Evolutionary conservation across 2,329 filamentous ascomycete genomes (phyloP).

Genomic region (Sarocladiaceae sp.): DNA sequence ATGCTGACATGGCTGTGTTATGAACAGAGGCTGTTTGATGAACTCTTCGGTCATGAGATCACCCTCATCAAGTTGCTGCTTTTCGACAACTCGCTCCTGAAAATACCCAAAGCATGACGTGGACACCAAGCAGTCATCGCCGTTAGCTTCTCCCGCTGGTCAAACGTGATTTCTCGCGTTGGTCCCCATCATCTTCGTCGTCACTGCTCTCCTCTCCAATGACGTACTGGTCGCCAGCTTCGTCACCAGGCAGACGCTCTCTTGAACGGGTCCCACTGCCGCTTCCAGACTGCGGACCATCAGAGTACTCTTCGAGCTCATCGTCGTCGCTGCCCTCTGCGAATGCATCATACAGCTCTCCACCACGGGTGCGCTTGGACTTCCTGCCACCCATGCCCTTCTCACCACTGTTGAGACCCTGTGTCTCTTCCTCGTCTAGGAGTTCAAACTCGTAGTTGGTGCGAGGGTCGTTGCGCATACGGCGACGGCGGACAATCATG

Average conservation of each 20-base stretch:
- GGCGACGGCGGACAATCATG: conserved; percentile 69
- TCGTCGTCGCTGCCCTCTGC: conserved; percentile 76
- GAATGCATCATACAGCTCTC: conserved; percentile 96
- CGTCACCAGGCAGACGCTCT: conserved; percentile 22
- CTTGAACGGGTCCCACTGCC: conserved; percentile 16
- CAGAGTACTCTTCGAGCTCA: conserved; percentile 35
- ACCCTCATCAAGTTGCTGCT: neutral
- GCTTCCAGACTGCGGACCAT: conserved; percentile 10
- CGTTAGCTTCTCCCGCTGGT: conserved; percentile 2
- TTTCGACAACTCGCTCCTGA: neutral
- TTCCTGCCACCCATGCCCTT: conserved; percentile 36
- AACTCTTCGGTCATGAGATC: too few relatives aligned
- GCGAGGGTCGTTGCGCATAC: conserved; percentile 65
- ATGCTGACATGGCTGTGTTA: conserved; percentile 7
- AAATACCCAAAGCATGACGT: conserved; percentile 1
- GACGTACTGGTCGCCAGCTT: conserved; percentile 41
- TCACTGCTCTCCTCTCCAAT: conserved; percentile 42
- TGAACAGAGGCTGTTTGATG: too few relatives aligned
- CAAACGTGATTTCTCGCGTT: conserved; percentile 5
- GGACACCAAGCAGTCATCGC: neutral
- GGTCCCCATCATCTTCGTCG: conserved; percentile 30
- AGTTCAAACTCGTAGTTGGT: conserved; percentile 94
- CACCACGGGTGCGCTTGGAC: conserved; percentile 56
- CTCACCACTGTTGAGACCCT: conserved; percentile 43
- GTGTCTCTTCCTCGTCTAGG: conserved; percentile 72